A percentile compares a stretch with the other conserved stretches of the same genome.
phyloP scores from a whole-genome alignment of 2,329 filamentous ascomycete species.

The Aureobasidium sp. region DNA sequence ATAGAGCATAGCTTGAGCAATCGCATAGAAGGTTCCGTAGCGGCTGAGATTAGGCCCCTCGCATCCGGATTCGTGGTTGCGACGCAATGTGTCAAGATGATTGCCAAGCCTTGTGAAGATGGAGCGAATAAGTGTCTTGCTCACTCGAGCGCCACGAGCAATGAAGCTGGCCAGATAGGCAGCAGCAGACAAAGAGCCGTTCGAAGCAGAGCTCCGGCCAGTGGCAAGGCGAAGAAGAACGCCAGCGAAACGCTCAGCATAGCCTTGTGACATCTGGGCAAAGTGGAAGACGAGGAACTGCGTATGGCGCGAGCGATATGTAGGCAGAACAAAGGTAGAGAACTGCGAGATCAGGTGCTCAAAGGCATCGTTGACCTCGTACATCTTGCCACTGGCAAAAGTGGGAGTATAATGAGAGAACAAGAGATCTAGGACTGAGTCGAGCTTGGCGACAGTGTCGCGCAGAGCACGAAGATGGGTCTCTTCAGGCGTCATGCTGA shows the following conservation, averaged over 20 bases:
- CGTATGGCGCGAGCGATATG: constrained; percentile 83
- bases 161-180: constrained; percentile 94
- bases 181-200: constrained; percentile 74
- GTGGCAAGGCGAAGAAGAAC: constrained; percentile 77
- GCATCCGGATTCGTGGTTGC: constrained; percentile 64
- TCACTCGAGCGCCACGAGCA: constrained; percentile 77
- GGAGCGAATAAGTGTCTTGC: constrained; percentile 66
- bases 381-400: constrained; percentile 61
- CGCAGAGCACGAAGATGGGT: constrained; percentile 63
- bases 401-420: constrained; percentile 74
- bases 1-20: constrained; percentile 84
- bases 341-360: constrained; percentile 80
- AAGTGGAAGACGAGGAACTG: constrained; percentile 97
- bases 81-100: constrained; percentile 69
- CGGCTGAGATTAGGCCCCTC: constrained; percentile 77
- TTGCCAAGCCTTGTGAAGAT: constrained; percentile 73
- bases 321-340: constrained; percentile 77
- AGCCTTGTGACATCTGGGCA: constrained; percentile 68
- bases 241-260: constrained; percentile 79
- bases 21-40: constrained; percentile 78
- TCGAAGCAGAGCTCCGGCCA: constrained; percentile 70
- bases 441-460: constrained; percentile 82
- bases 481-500: constrained; percentile 49
- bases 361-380: constrained; percentile 64
- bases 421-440: constrained; percentile 78